These are phyloP conservation scores for Pisolithus microcarpus DNA, from an alignment of 768 basidiomycete species.

Conservation along the genomic window DNA sequence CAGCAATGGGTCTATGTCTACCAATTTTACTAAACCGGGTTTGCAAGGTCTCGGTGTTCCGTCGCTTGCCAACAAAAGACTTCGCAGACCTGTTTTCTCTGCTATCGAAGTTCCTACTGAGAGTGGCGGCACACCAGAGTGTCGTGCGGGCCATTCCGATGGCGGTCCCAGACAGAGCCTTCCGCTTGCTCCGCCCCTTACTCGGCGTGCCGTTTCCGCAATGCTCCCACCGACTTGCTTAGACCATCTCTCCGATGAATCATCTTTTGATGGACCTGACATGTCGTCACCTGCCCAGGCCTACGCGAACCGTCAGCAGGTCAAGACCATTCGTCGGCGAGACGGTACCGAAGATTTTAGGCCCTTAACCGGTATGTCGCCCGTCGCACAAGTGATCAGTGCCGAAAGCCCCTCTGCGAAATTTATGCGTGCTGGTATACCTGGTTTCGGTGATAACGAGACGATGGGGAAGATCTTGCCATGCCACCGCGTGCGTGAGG, in stretches of 20 bases:
- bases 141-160: conserved; percentile 31
- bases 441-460: conserved; percentile 91
- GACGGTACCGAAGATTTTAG: conserved; percentile 80
- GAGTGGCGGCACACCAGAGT: conserved; percentile 34
- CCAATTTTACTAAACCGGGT: conserved; percentile 42
- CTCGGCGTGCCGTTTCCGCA: conserved; percentile 72
- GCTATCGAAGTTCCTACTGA: conserved; percentile 49
- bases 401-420: conserved; percentile 55
- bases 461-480: conserved; percentile 88
- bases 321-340: conserved; percentile 69
- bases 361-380: conserved; percentile 62
- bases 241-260: conserved; percentile 47
- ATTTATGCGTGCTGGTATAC: conserved; percentile 54
- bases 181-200: conserved; percentile 34
- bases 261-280: conserved; percentile 53
- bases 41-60: conserved; percentile 52
- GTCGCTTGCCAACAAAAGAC: conserved; percentile 47
- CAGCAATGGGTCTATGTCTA: conserved; percentile 27
- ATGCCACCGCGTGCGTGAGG: conserved; percentile 89
- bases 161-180: conserved; percentile 25
- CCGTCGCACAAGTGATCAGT: conserved; percentile 35
- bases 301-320: conserved; percentile 70
- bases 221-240: conserved; percentile 39
- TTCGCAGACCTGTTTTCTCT: conserved; percentile 61
- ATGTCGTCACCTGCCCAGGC: conserved; percentile 79